phyloP scores from a whole-genome alignment of 2,329 filamentous ascomycete genomes.

The Fusarium sp. region DNA sequence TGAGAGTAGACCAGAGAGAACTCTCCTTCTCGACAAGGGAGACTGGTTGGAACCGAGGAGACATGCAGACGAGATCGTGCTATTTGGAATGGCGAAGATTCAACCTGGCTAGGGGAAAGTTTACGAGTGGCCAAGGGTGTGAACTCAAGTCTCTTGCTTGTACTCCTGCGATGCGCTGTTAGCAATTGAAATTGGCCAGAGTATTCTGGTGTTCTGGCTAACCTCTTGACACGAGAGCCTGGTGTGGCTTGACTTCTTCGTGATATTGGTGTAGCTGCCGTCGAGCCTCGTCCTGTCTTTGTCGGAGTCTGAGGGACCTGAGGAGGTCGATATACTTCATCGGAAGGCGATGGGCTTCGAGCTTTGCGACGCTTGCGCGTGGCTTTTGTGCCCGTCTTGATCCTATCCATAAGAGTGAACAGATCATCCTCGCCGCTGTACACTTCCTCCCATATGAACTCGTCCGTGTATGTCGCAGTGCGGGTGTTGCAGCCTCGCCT shows the following conservation, averaged over 20 bases:
- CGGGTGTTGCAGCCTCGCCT: conserved; percentile 89
- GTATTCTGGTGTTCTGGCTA: not conserved
- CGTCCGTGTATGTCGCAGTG: conserved; percentile 90
- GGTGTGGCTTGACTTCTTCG: conserved; percentile 50
- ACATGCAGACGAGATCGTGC: conserved; percentile 92
- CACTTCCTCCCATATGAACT: conserved; percentile 91
- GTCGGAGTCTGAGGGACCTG: conserved; percentile 57
- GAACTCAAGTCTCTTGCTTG: conserved; percentile 85
- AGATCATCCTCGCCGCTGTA: conserved; percentile 77
- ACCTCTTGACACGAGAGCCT: conserved; percentile 53
- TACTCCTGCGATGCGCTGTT: conserved; percentile 61
- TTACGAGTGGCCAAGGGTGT: conserved; percentile 92
- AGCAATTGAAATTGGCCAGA: not conserved
- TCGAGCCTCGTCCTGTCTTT: conserved; percentile 50
- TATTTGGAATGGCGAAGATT: conserved; percentile 90
- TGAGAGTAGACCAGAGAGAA: conserved; percentile 94
- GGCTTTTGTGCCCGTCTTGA: conserved; percentile 79
- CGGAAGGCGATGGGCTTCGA: conserved; percentile 52
- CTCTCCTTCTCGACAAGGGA: conserved; percentile 92
- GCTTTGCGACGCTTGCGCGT: conserved; percentile 58
- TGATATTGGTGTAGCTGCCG: conserved; percentile 51
- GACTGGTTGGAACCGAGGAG: conserved; percentile 87
- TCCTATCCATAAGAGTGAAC: conserved; percentile 72
- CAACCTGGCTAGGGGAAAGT: conserved; percentile 79
- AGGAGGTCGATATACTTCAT: conserved; percentile 52